Conservation (phyloP, 1,284 basidiomycete species). For the Stygiomarasmius scandens region DNA sequence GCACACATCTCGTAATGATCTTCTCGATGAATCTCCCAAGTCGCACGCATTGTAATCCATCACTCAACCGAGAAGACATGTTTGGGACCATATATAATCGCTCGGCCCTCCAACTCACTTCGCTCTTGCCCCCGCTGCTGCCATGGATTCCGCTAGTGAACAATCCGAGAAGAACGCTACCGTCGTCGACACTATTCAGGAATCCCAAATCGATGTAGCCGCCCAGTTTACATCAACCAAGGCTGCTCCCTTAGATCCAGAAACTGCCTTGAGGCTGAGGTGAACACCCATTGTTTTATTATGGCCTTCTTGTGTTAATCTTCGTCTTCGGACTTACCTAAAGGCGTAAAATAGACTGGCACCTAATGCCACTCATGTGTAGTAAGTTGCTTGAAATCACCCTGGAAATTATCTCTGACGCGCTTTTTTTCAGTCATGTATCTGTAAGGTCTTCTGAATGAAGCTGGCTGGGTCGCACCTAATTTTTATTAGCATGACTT, state of each 20-base stretch:
- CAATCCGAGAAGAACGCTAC: conserved; percentile 33
- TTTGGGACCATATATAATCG: conserved; percentile 14
- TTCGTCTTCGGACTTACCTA: not conserved
- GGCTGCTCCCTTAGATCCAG: conserved; percentile 38
- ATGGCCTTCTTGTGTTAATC: too few relatives aligned
- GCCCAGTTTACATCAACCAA: conserved; percentile 40
- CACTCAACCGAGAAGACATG: conserved; percentile 17
- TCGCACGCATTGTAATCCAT: not conserved
- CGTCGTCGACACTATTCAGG: conserved; percentile 25
- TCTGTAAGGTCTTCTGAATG: conserved; percentile 43
- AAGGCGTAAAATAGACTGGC: conserved; percentile 63
- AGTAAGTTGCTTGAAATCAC: conserved; percentile 45
- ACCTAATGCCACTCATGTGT: conserved; percentile 80
- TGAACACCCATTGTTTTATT: conserved; percentile 19
- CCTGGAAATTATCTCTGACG: not conserved
- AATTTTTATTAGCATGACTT: conserved; percentile 50
- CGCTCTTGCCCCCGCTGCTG: conserved; percentile 16
- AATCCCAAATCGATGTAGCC: conserved; percentile 47
- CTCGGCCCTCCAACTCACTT: conserved; percentile 9
- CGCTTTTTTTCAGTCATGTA: conserved; percentile 47
- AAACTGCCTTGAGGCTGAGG: conserved; percentile 43
- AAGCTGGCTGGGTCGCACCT: not conserved
- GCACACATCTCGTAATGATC: not conserved
- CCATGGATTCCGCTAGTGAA: conserved; percentile 40
- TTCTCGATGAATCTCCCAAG: not conserved